A percentile compares a stretch with the other conserved stretches of the same genome.
Evolutionary conservation across 345 rosid genomes (phyloP).

Genomic region (Populus tremula): DNA sequence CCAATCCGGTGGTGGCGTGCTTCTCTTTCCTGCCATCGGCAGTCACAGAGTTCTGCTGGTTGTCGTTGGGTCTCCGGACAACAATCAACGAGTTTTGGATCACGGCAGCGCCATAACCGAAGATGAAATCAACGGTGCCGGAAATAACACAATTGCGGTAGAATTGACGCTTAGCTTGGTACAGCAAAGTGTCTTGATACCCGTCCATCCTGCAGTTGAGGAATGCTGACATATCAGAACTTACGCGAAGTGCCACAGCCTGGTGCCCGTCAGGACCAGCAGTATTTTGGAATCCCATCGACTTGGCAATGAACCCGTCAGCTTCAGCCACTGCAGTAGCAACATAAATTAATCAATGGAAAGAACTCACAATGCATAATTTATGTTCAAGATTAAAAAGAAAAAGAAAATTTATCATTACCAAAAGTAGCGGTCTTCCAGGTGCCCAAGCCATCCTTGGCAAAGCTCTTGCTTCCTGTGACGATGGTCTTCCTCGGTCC

Average conservation of each 20-base stretch:
- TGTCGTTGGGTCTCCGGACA: conserved; percentile 39
- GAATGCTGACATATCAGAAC: conserved; percentile 49
- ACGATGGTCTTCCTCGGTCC: conserved; percentile 66
- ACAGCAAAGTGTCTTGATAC: conserved; percentile 64
- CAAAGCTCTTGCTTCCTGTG: conserved; percentile 44
- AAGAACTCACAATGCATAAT: not conserved
- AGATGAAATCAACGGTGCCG: conserved; percentile 77
- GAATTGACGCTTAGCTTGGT: conserved; percentile 58
- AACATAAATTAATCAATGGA: no score
- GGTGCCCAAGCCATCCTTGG: conserved; percentile 43
- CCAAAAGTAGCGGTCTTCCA: conserved; percentile 52
- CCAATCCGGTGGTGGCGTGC: conserved; percentile 40
- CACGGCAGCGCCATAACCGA: conserved; percentile 52
- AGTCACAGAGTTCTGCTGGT: conserved; percentile 52
- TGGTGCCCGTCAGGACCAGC: conserved; percentile 67
- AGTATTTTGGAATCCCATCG: conserved; percentile 65
- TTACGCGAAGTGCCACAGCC: conserved; percentile 67
- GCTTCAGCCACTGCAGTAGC: conserved; percentile 46
- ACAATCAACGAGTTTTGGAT: conserved; percentile 72
- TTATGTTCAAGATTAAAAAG: not conserved
- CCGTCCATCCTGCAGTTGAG: conserved; percentile 66
- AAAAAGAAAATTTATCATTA: conserved; percentile 8
- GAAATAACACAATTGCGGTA: conserved; percentile 66
- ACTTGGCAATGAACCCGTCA: conserved; percentile 56
- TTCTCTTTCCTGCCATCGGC: conserved; percentile 44